These are phyloP conservation scores for Beauveria caledonica DNA, from an alignment of 2,329 filamentous ascomycete species.

Conservation along the genomic window DNA sequence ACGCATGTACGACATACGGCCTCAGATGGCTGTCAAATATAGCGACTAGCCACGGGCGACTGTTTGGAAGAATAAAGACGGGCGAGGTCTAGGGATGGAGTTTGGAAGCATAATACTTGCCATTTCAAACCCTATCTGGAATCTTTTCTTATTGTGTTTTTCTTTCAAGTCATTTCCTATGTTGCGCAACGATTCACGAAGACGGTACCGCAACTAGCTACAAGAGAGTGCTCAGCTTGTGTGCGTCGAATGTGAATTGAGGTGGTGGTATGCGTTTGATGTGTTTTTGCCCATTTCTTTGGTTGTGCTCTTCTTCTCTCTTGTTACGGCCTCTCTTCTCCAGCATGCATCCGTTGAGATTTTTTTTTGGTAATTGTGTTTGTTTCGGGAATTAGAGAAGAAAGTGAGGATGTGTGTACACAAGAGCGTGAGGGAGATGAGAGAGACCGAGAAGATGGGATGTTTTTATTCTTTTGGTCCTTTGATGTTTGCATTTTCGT, in stretches of 20 bases:
- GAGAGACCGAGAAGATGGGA: slow-evolving; percentile 13
- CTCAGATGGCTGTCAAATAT: not conserved
- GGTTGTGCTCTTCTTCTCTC: slow-evolving; percentile 1
- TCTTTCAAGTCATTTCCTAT: slow-evolving; percentile 7
- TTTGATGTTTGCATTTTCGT: not conserved
- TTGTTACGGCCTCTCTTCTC: slow-evolving; percentile 4
- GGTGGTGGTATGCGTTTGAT: not conserved
- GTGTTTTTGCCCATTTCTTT: slow-evolving; percentile 5
- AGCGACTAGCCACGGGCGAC: not conserved
- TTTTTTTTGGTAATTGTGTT: slow-evolving; percentile 4
- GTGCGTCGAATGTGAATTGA: not conserved
- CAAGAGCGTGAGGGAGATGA: not conserved
- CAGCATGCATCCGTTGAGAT: not conserved
- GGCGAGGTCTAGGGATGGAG: not conserved
- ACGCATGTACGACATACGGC: not conserved
- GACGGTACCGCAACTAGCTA: not conserved
- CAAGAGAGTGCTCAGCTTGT: not conserved
- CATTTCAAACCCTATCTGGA: not conserved
- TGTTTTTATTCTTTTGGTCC: slow-evolving; percentile 11
- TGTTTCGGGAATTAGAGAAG: slow-evolving; percentile 9
- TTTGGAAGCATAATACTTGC: not conserved
- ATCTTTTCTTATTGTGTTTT: slow-evolving; percentile 9
- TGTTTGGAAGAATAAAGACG: not conserved
- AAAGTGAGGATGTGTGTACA: slow-evolving; percentile 11
- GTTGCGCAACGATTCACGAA: not conserved